These are phyloP conservation scores for Candida morakotiae DNA, from an alignment of 805 yeast genomes.

Conservation along the genomic window DNA sequence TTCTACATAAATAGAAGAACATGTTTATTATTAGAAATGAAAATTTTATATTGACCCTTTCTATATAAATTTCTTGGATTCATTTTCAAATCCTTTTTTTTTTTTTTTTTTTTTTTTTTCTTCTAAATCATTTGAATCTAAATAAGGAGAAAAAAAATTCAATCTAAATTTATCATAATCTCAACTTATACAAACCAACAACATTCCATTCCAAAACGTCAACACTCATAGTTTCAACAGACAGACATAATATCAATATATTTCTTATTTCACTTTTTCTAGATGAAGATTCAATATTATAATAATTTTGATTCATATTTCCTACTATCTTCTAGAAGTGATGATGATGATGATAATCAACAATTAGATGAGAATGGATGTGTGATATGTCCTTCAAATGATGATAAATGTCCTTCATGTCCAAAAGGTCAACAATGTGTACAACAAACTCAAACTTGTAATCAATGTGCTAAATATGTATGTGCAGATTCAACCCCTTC, in stretches of 20 bases:
- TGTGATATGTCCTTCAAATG: conserved; percentile 2
- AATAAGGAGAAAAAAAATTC: background rate
- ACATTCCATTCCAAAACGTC: too few relatives aligned
- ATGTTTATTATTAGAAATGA: too few relatives aligned
- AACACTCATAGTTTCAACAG: too few relatives aligned
- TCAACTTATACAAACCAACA: too few relatives aligned
- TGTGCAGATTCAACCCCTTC: conserved; percentile 15
- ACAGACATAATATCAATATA: too few relatives aligned
- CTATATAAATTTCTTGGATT: too few relatives aligned
- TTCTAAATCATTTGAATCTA: background rate
- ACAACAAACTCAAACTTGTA: conserved; percentile 17
- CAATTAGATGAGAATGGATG: conserved; percentile 6
- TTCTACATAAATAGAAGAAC: too few relatives aligned
- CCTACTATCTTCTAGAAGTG: conserved; percentile 6
- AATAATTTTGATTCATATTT: background rate
- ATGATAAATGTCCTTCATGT: conserved; percentile 30
- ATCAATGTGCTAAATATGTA: conserved; percentile 19
- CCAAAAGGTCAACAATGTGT: conserved; percentile 18
- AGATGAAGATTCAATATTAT: background rate
- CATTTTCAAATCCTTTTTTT: background rate
- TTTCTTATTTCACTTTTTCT: background rate
- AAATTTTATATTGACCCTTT: too few relatives aligned
- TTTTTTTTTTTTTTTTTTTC: too few relatives aligned
- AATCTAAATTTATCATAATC: too few relatives aligned
- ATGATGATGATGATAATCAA: background rate